phyloP scores from a whole-genome alignment of 2,329 filamentous ascomycete genomes.

The Hypoxylon sp. region DNA sequence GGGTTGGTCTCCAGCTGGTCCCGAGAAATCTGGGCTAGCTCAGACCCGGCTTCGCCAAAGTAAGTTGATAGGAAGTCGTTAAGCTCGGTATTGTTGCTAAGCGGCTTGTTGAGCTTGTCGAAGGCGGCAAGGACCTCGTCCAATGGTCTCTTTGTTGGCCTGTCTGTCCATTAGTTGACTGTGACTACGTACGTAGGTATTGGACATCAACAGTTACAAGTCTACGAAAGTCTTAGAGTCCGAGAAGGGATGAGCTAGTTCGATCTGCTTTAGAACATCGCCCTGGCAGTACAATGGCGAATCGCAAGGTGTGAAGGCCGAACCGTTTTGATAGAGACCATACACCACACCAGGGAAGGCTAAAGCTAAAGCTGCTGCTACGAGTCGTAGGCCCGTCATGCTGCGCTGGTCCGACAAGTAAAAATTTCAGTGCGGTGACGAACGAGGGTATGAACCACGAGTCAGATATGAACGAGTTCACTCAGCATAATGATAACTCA shows the following conservation, averaged over 20 bases:
- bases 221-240: slow-evolving; percentile 82
- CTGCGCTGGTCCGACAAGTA: slow-evolving; percentile 15
- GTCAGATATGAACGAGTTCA: slow-evolving; percentile 5
- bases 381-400: slow-evolving; percentile 31
- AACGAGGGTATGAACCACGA: neutral
- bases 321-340: slow-evolving; percentile 73
- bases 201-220: slow-evolving; percentile 63
- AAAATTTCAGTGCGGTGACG: slow-evolving; percentile 6
- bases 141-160: slow-evolving; percentile 72
- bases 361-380: slow-evolving; percentile 41
- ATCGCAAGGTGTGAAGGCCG: slow-evolving; percentile 74
- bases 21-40: slow-evolving; percentile 69
- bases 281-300: slow-evolving; percentile 78
- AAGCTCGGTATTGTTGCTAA: slow-evolving; percentile 74
- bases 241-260: slow-evolving; percentile 74
- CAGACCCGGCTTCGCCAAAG: slow-evolving; percentile 75
- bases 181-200: neutral
- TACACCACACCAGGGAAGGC: slow-evolving; percentile 47
- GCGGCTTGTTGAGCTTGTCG: slow-evolving; percentile 70
- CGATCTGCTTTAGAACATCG: slow-evolving; percentile 72
- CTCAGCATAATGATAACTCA: slow-evolving; percentile 4
- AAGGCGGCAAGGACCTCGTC: slow-evolving; percentile 74
- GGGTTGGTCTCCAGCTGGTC: slow-evolving; percentile 70
- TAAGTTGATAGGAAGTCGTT: slow-evolving; percentile 73
- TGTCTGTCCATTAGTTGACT: slow-evolving; percentile 50